A percentile compares a stretch with the other conserved stretches of the same genome.
Conservation (phyloP, 495 filamentous ascomycete species). For the Hyaloscypha variabilis region DNA sequence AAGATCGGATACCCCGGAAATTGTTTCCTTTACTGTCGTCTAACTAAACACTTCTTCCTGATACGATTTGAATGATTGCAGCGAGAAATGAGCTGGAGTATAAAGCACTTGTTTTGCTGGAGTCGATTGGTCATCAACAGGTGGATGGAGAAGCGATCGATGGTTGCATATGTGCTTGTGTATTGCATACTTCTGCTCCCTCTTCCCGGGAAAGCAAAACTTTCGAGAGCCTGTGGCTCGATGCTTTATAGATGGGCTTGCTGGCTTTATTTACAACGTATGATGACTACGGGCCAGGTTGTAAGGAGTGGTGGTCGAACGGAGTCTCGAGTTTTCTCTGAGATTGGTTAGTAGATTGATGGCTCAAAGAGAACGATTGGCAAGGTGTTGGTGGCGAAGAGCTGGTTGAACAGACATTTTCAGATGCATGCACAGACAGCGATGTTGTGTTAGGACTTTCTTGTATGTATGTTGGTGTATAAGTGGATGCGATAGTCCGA, state of each 20-base stretch:
- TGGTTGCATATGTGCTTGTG: not conserved
- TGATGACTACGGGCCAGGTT: not conserved
- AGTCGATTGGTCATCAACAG: not conserved
- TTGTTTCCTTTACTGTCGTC: not conserved
- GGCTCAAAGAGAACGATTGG: not conserved
- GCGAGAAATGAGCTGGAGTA: not conserved
- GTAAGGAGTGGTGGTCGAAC: not conserved
- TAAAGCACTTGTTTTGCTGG: not conserved
- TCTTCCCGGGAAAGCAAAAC: not conserved
- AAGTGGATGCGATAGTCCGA: conserved; percentile 10
- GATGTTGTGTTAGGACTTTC: conserved; percentile 3
- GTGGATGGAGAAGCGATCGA: not conserved
- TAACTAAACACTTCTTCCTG: not conserved
- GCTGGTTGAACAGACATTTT: not conserved
- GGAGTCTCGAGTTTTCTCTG: not conserved
- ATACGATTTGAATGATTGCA: not conserved
- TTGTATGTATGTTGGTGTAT: conserved; percentile 18
- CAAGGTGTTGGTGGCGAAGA: not conserved
- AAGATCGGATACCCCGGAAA: conserved; percentile 26
- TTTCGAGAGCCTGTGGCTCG: not conserved
- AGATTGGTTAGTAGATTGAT: not conserved
- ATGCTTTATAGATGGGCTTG: not conserved
- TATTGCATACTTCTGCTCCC: not conserved
- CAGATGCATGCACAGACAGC: not conserved
- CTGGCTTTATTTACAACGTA: not conserved